Base-by-base conservation (phyloP, 1,284 basidiomycete species). In the Ustilago lituana region DNA sequence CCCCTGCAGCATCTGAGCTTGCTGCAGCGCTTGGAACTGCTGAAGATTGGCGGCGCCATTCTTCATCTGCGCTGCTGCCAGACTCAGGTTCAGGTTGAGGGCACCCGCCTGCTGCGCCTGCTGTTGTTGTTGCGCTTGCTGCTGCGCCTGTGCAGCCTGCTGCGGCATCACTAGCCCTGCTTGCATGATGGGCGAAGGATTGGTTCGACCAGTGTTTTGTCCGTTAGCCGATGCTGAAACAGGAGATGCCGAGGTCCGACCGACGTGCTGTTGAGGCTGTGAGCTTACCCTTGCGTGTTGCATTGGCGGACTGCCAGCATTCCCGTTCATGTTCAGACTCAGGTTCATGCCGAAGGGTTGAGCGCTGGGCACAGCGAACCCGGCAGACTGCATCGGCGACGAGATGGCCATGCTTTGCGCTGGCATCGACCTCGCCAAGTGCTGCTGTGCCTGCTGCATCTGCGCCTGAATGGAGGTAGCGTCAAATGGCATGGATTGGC, bases 211-310 rank as follows among this genome's bases (percentile, higher is more conserved):
- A 45, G 36, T 44, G 36, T 62, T 68, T 48, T 62, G 65, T 43
- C 59, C 59, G 52, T 68, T 68, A 47, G 60, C 51, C 44, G 66
- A 56, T 49, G 63, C 41, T 27, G 56, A 38, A 26, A 69, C 66
- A 38, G 66, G 66, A 33, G 66, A 69, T 15, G 60, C 60, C 35
- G 61, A 69, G 8, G 66, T 64, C 22, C 66, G 23, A 33, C 36
- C 55, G 23, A 61, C 40, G 41, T 64, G 61, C 54, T 70, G 67
- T 50, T 70, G 67, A 36, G 61, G 67, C 37, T 70, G 67, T 43
- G 61, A 64, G 67, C 67, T 61, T 61, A 70, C 54, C 61, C 67
- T 57, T 46, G 67, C 67, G 43, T 65, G 46, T 36, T 70, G 67
- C 67, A 70, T 70, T 23, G 61, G 57, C 40, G 67, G 61, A 51